Conservation (phyloP, 768 basidiomycete genomes). For the Termitomyces sp. region DNA sequence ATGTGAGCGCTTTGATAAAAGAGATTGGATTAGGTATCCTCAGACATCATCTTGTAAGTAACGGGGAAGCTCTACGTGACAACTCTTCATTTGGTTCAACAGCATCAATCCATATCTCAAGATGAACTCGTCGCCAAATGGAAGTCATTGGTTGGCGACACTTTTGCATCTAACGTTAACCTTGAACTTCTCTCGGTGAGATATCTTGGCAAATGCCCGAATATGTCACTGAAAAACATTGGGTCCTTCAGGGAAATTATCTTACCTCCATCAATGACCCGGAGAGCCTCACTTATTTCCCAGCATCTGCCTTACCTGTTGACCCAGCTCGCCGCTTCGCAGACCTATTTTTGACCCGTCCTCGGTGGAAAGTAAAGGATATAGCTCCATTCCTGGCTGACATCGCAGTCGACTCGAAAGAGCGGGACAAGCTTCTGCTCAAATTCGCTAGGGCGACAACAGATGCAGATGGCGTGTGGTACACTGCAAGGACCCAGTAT, state of each 20-base stretch:
- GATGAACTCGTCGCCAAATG: slow-evolving; percentile 63
- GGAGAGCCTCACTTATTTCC: slow-evolving; percentile 66
- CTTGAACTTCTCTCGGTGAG: slow-evolving; percentile 69
- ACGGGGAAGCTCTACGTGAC: neutral
- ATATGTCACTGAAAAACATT: neutral
- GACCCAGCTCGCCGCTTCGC: slow-evolving; percentile 81
- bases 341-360: slow-evolving; percentile 82
- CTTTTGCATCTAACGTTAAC: slow-evolving; percentile 62
- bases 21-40: slow-evolving; percentile 81
- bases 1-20: slow-evolving; percentile 57
- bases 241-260: slow-evolving; percentile 66
- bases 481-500: slow-evolving; percentile 68
- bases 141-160: slow-evolving; percentile 75
- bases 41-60: slow-evolving; percentile 52
- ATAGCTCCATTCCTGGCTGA: slow-evolving; percentile 81
- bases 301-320: slow-evolving; percentile 67
- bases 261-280: slow-evolving; percentile 42
- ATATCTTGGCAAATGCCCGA: neutral
- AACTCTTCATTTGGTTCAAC: neutral
- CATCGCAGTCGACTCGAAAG: slow-evolving; percentile 81
- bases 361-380: slow-evolving; percentile 76
- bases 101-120: slow-evolving; percentile 62
- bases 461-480: slow-evolving; percentile 66
- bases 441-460: slow-evolving; percentile 84
- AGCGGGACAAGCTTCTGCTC: slow-evolving; percentile 81